Evolutionary conservation across 2,329 filamentous ascomycete genomes (phyloP).

Genomic region (Trichoderma polysporum): DNA sequence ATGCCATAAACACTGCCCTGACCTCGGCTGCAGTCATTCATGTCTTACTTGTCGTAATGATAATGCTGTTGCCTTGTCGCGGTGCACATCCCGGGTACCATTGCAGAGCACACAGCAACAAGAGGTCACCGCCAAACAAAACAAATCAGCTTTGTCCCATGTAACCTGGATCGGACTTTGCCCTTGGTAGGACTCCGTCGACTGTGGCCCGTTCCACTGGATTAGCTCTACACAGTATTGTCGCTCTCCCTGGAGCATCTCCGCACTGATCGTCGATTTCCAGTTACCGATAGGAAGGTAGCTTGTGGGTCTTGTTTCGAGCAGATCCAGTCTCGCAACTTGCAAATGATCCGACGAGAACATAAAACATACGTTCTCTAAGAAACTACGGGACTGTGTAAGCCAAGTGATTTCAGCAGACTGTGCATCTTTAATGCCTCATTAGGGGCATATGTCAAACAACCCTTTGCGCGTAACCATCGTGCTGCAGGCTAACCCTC

Average conservation of each 20-base stretch:
- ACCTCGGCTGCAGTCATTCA: slow-evolving; percentile 8
- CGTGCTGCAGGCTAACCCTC: neutral
- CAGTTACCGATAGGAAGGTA: slow-evolving; percentile 14
- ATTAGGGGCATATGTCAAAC: neutral
- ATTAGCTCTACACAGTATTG: neutral
- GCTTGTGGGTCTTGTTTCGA: slow-evolving; percentile 13
- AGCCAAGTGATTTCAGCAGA: too few species aligned
- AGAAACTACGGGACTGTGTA: too few species aligned
- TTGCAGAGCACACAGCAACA: neutral
- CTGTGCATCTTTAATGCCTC: slow-evolving; percentile 13
- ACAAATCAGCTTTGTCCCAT: neutral
- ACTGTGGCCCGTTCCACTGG: slow-evolving; percentile 3
- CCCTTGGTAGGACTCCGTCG: neutral
- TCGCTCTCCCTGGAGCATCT: slow-evolving; percentile 11
- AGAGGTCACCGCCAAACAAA: neutral
- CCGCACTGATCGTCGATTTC: slow-evolving; percentile 21
- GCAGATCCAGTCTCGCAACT: neutral
- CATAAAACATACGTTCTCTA: too few species aligned
- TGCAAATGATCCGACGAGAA: neutral
- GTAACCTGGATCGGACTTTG: neutral
- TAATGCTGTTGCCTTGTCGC: neutral
- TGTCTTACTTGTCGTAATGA: neutral
- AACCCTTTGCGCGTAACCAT: neutral
- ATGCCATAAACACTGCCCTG: neutral
- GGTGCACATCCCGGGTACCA: neutral